Evolutionary conservation across 495 filamentous ascomycete genomes (phyloP), one percentile per base, ranked within the genome.

Genomic region (Hyaloscypha variabilis): DNA sequence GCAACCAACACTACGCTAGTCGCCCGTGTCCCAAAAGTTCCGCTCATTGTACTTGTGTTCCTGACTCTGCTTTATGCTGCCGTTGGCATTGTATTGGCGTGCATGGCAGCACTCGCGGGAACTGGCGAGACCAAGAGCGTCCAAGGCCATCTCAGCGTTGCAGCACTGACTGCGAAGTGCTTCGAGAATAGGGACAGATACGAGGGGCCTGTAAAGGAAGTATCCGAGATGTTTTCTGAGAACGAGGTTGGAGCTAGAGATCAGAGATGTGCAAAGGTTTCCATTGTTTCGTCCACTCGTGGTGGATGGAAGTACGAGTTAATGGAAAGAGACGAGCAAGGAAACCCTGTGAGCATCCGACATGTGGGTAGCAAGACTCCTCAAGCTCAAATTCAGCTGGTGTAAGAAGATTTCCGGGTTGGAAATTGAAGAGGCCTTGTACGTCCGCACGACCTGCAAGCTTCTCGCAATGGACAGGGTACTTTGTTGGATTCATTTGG

Each of bases 251-350:
- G 51, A 28, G 51, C 51, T 6, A 53, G 23, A 53, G 51, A 28
- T 28, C 51, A 53, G 23, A 25, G 21, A 28, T 23, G 23, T 25
- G 3, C 51, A 28, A 53, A 53, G 26, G 51, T 53, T 24, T 23
- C 51, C 8, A 10, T 53, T 53, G 29, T 57, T 57, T 11, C 29
- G 29, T 57, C 54, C 2, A 3, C 13, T 13, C 29, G 29, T 31
- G 54, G 54, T 10, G 54, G 54, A 57, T 57, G 54, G 54, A 57
- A 57, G 34, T 57, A 57, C 34, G 29, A 57, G 6, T 42, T 42
- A 14, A 19, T 42, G 8, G 39, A 19, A 19, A 10, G 14, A 14
- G 39, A 42, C 14, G 39, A 14, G 39, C 8, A 2, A 14, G 8
- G 13, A 42, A 42, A 42, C 13, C 2, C 39, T 14, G 39, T 19